Conservation (phyloP, 495 filamentous ascomycete genomes). For the Trichoderma virens region DNA sequence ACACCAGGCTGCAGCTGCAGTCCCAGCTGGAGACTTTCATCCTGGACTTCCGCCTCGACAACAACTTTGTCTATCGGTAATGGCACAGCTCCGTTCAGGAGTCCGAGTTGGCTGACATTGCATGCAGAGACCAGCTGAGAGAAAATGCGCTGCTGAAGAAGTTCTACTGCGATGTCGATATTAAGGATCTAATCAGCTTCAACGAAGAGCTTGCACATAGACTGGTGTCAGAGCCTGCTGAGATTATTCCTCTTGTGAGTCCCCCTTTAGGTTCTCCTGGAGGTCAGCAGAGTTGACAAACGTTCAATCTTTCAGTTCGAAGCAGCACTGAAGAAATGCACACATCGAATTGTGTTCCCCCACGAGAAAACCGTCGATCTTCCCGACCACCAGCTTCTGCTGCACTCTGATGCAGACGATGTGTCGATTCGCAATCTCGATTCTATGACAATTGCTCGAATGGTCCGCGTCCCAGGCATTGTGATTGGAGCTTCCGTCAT, state of each 20-base stretch:
- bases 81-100: too few relatives aligned
- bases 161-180: slow-evolving; percentile 95
- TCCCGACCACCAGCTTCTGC: slow-evolving; percentile 89
- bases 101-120: slow-evolving; percentile 21
- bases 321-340: slow-evolving; percentile 79
- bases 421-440: slow-evolving; percentile 92
- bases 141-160: slow-evolving; percentile 94
- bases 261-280: neutral
- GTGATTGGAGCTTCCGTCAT: slow-evolving; percentile 96
- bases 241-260: slow-evolving; percentile 83
- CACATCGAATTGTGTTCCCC: slow-evolving; percentile 76
- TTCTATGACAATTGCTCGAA: slow-evolving; percentile 85
- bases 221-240: slow-evolving; percentile 81
- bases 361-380: slow-evolving; percentile 61
- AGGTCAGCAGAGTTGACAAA: slow-evolving; percentile 12
- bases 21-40: slow-evolving; percentile 73
- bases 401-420: slow-evolving; percentile 84
- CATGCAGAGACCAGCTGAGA: slow-evolving; percentile 77
- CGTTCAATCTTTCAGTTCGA: slow-evolving; percentile 61
- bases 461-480: slow-evolving; percentile 94
- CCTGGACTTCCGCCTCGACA: slow-evolving; percentile 90
- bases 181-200: slow-evolving; percentile 91
- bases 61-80: slow-evolving; percentile 91
- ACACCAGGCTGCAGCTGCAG: slow-evolving; percentile 49
- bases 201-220: slow-evolving; percentile 93